These are phyloP conservation scores for Phytophthora pistaciae DNA, from an alignment of 352 stramenopile genomes.

Conservation along the genomic window DNA sequence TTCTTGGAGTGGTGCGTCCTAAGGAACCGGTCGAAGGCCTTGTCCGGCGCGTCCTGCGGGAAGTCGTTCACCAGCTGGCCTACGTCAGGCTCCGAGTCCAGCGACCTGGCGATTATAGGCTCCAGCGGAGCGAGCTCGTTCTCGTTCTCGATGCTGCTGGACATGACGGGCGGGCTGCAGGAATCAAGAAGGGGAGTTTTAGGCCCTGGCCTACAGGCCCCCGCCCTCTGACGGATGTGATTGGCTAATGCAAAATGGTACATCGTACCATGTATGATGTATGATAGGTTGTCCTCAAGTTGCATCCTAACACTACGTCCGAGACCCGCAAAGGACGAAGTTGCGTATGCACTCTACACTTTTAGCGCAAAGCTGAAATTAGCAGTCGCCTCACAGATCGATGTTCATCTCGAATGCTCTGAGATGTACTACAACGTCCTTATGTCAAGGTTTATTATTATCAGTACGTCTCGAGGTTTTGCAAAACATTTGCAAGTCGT, in stretches of 20 bases:
- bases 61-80: constrained; percentile 8
- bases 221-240: not conserved
- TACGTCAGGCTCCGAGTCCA: not conserved
- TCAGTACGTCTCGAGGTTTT: not conserved
- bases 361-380: too few relatives aligned
- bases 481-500: not conserved
- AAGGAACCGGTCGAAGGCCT: constrained; percentile 7
- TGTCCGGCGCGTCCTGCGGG: constrained; percentile 14
- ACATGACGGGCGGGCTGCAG: not conserved
- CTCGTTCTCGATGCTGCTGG: constrained; percentile 3
- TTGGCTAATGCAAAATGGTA: not conserved
- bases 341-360: too few relatives aligned
- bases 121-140: not conserved
- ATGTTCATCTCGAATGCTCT: too few relatives aligned
- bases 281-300: not conserved
- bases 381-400: too few relatives aligned
- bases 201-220: not conserved
- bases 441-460: too few relatives aligned
- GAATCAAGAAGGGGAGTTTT: not conserved
- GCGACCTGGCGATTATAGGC: not conserved
- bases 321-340: too few relatives aligned
- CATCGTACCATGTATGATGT: not conserved
- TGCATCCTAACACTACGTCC: too few relatives aligned
- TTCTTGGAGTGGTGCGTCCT: constrained; percentile 11
- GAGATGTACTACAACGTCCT: too few relatives aligned